Evolutionary conservation across 2,329 filamentous ascomycete species (phyloP).

Genomic region (Scytalidium lignicola): DNA sequence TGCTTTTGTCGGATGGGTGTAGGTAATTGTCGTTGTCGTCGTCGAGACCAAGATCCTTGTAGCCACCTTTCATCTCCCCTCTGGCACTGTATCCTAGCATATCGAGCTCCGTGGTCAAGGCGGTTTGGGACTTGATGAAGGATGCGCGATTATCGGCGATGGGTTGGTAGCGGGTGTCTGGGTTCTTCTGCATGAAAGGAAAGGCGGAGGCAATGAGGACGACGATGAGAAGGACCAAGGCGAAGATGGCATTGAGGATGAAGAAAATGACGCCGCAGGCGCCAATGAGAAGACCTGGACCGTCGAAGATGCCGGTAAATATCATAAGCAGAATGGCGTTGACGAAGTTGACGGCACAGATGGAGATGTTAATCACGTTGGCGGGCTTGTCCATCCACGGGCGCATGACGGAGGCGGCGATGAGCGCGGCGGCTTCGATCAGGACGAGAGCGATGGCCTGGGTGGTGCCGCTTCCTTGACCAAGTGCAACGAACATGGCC

Average conservation of each 20-base stretch:
- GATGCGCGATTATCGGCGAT: constrained; percentile 92
- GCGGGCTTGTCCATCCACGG: constrained; percentile 98
- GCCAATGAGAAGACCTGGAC: constrained; percentile 74
- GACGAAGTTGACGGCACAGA: constrained; percentile 79
- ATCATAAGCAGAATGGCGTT: constrained; percentile 82
- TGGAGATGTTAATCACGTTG: constrained; percentile 89
- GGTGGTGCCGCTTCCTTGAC: constrained; percentile 61
- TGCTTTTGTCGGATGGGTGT: no score
- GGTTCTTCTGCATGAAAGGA: constrained; percentile 82
- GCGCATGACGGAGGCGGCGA: constrained; percentile 68
- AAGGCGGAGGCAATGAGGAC: constrained; percentile 69
- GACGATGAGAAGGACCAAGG: constrained; percentile 73
- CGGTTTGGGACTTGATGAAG: constrained; percentile 90
- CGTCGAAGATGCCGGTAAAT: constrained; percentile 77
- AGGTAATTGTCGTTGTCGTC: constrained; percentile 31
- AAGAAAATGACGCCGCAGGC: constrained; percentile 85
- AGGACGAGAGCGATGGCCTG: constrained; percentile 78
- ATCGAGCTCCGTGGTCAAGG: constrained; percentile 71
- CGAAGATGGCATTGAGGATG: constrained; percentile 75
- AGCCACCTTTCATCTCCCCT: constrained; percentile 57
- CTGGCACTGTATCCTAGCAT: constrained; percentile 80
- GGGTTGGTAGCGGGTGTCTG: constrained; percentile 84
- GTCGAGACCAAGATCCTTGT: constrained; percentile 55
- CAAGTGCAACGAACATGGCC: constrained; percentile 76
- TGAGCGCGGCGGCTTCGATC: constrained; percentile 70